Conservation (phyloP, 192 early-diverging fungal genomes). For the Coemansia sp. region DNA sequence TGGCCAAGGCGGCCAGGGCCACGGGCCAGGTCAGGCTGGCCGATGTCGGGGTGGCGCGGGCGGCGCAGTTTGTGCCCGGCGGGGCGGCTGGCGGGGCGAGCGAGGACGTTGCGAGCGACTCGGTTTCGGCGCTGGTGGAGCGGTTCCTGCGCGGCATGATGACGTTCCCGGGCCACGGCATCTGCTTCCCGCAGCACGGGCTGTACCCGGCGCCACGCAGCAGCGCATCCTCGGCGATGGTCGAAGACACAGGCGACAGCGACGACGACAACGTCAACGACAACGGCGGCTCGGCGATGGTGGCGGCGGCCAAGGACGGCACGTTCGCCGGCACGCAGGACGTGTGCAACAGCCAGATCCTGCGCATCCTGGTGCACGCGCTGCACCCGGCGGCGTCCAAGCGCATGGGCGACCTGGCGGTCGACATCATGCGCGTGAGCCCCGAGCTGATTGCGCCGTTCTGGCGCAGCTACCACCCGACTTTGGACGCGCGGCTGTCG, state of each 20-base stretch:
- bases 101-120: conserved; percentile 12
- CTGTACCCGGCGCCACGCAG: conserved; percentile 38
- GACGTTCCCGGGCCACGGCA: conserved; percentile 41
- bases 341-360: conserved; percentile 43
- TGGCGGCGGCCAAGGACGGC: not conserved
- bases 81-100: not conserved
- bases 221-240: no score
- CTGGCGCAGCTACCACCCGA: conserved; percentile 34
- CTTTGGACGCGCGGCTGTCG: conserved; percentile 47
- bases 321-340: conserved; percentile 19
- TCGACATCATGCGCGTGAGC: conserved; percentile 32
- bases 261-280: not conserved
- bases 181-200: conserved; percentile 48
- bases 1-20: no score
- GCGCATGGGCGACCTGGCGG: conserved; percentile 32
- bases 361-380: conserved; percentile 35
- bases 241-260: no score
- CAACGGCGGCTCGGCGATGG: conserved; percentile 5
- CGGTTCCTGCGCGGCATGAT: conserved; percentile 48
- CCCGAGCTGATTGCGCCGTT: conserved; percentile 52
- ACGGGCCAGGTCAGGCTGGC: no score
- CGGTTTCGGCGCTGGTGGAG: conserved; percentile 25
- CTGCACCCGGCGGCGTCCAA: conserved; percentile 27
- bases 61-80: conserved; percentile 21
- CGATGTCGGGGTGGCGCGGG: no score